Evolutionary conservation across 768 basidiomycete genomes (phyloP).

Genomic region (Tricholoma saponaceum): DNA sequence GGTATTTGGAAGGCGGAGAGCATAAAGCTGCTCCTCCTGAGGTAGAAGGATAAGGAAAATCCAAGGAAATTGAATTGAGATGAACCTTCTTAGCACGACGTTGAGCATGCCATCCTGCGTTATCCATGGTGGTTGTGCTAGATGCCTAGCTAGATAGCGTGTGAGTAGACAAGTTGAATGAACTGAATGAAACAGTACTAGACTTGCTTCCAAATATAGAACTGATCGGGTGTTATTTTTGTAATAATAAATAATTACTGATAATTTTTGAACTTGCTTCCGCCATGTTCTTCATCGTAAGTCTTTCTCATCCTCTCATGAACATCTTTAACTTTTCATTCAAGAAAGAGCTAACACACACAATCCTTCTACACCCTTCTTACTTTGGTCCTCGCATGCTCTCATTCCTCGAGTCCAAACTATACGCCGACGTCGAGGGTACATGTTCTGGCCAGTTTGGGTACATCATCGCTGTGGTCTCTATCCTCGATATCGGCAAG

Average conservation of each 20-base stretch:
- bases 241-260: too few relatives aligned
- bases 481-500: conserved; percentile 86
- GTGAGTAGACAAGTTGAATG: too few relatives aligned
- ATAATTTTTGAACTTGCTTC: background rate
- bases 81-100: conserved; percentile 56
- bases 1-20: conserved; percentile 36
- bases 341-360: conserved; percentile 96
- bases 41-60: conserved; percentile 1
- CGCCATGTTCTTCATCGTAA: conserved; percentile 71
- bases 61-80: conserved; percentile 4
- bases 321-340: conserved; percentile 1
- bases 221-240: too few relatives aligned
- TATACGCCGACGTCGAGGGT: conserved; percentile 95
- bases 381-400: conserved; percentile 97
- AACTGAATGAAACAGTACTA: too few relatives aligned
- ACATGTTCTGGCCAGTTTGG: conserved; percentile 96
- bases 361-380: conserved; percentile 94
- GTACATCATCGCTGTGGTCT: conserved; percentile 89
- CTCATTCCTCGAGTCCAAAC: conserved; percentile 87
- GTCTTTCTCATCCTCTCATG: conserved; percentile 20
- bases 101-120: conserved; percentile 71
- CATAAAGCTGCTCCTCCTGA: conserved; percentile 31
- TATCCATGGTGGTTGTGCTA: conserved; percentile 66
- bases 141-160: too few relatives aligned
- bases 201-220: too few relatives aligned